Percentiles rank a stretch among this genome's conserved stretches.
Evolutionary conservation across 257 asterid species (phyloP).

Genomic region (Apocynum venetum): DNA sequence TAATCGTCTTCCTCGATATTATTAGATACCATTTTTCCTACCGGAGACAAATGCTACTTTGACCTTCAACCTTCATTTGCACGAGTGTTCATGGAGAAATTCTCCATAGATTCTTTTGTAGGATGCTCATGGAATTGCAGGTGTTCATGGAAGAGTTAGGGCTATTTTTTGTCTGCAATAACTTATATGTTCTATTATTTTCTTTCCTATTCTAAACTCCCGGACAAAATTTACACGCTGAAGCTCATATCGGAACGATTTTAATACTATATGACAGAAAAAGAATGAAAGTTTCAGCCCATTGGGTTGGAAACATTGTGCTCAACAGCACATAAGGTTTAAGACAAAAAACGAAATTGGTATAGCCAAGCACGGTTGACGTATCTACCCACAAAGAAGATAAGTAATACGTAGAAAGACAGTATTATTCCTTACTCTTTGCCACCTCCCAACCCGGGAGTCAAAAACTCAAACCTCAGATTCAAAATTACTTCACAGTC

Average conservation of each 20-base stretch:
- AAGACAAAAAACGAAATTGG: constrained; percentile 12
- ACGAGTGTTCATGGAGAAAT: neutral
- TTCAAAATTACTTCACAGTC: constrained; percentile 51
- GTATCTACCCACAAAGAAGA: constrained; percentile 19
- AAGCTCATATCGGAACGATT: neutral
- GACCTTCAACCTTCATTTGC: neutral
- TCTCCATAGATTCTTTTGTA: too few species aligned
- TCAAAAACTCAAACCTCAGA: neutral
- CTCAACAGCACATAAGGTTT: constrained; percentile 18
- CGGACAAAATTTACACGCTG: neutral
- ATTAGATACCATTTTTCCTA: too few species aligned
- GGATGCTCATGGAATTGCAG: neutral
- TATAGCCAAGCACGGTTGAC: constrained; percentile 8
- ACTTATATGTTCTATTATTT: too few species aligned
- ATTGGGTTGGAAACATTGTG: constrained; percentile 27
- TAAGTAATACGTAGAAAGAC: neutral
- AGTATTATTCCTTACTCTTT: constrained; percentile 12
- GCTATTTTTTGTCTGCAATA: too few species aligned
- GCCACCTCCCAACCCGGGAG: neutral
- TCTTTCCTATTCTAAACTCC: neutral
- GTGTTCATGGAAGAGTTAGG: too few species aligned
- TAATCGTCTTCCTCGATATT: too few species aligned
- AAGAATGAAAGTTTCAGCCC: constrained; percentile 26
- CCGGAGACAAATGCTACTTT: too few species aligned
- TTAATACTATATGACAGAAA: neutral